Evolutionary conservation across 768 basidiomycete species (phyloP).

Genomic region (Amanita thiersii): DNA sequence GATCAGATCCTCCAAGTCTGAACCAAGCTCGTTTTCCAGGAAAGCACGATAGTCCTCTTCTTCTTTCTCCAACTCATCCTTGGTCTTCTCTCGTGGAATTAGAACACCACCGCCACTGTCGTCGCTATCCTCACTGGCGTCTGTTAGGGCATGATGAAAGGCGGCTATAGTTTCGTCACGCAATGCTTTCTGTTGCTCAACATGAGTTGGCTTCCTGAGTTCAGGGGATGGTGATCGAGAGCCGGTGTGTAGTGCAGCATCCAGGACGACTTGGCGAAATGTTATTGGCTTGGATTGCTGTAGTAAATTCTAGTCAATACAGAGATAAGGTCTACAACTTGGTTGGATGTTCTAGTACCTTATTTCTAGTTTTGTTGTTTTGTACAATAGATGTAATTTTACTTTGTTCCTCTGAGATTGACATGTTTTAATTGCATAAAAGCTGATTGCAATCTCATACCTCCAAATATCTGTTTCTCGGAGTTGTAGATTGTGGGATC

Average conservation of each 20-base stretch:
- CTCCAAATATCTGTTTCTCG: slow-evolving; percentile 68
- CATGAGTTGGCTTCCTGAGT: slow-evolving; percentile 51
- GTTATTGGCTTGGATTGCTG: slow-evolving; percentile 63
- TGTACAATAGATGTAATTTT: slow-evolving; percentile 28
- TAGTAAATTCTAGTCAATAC: neutral
- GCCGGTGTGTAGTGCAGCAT: slow-evolving; percentile 42
- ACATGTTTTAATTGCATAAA: neutral
- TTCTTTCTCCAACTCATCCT: slow-evolving; percentile 68
- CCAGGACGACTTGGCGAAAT: slow-evolving; percentile 63
- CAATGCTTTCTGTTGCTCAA: slow-evolving; percentile 68
- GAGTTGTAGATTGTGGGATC: slow-evolving; percentile 82
- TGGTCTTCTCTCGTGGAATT: slow-evolving; percentile 65
- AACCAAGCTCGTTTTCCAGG: slow-evolving; percentile 75
- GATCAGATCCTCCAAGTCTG: slow-evolving; percentile 62
- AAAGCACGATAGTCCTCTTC: slow-evolving; percentile 83
- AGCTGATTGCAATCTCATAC: slow-evolving; percentile 27
- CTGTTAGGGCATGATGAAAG: slow-evolving; percentile 48
- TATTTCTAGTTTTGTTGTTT: slow-evolving; percentile 34
- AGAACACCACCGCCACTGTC: slow-evolving; percentile 62
- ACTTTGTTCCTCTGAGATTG: slow-evolving; percentile 53
- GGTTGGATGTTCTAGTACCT: slow-evolving; percentile 27
- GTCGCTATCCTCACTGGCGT: slow-evolving; percentile 27
- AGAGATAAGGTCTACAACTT: neutral
- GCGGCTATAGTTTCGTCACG: slow-evolving; percentile 79
- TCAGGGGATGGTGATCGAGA: slow-evolving; percentile 56